A percentile compares a stretch with the other conserved stretches of the same genome.
Evolutionary conservation across 371 early-diverging fungal species (phyloP).

Genomic region (Rhizopus sp.): DNA sequence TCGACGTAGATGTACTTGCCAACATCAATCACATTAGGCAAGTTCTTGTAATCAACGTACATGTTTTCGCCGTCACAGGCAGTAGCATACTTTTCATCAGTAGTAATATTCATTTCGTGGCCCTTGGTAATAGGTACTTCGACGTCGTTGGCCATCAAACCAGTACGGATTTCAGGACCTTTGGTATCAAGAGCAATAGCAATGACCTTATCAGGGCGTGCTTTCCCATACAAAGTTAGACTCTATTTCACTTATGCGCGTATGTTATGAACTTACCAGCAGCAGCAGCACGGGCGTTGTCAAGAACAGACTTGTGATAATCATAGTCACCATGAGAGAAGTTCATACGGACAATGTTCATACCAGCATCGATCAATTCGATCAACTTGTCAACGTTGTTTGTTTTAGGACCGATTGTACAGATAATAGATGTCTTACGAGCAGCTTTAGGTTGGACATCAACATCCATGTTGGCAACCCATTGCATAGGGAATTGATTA

Average conservation of each 20-base stretch:
- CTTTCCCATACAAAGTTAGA: constrained; percentile 8
- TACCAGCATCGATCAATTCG: constrained; percentile 85
- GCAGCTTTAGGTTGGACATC: constrained; percentile 59
- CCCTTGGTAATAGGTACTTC: constrained; percentile 66
- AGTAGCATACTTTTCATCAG: constrained; percentile 64
- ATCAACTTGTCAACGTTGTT: constrained; percentile 81
- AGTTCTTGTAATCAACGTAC: constrained; percentile 84
- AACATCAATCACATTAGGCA: constrained; percentile 72
- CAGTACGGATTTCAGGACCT: constrained; percentile 87
- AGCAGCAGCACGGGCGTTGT: constrained; percentile 71
- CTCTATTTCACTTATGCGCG: not conserved
- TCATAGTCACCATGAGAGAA: constrained; percentile 93
- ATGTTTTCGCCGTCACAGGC: constrained; percentile 71
- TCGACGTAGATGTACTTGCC: constrained; percentile 86
- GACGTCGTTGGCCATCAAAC: constrained; percentile 64
- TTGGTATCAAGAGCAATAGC: constrained; percentile 90
- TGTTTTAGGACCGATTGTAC: constrained; percentile 83
- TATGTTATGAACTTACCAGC: constrained; percentile 32
- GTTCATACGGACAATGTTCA: constrained; percentile 95
- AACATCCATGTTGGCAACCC: constrained; percentile 73
- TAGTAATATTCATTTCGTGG: constrained; percentile 78
- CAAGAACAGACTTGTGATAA: constrained; percentile 85
- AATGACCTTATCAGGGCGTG: constrained; percentile 44
- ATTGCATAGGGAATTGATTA: constrained; percentile 56
- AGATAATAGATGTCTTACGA: constrained; percentile 83